Percentiles rank a stretch among this genome's conserved stretches.
Conservation (phyloP, 192 early-diverging fungal species). For the Gorgonomyces haynaldii region DNA sequence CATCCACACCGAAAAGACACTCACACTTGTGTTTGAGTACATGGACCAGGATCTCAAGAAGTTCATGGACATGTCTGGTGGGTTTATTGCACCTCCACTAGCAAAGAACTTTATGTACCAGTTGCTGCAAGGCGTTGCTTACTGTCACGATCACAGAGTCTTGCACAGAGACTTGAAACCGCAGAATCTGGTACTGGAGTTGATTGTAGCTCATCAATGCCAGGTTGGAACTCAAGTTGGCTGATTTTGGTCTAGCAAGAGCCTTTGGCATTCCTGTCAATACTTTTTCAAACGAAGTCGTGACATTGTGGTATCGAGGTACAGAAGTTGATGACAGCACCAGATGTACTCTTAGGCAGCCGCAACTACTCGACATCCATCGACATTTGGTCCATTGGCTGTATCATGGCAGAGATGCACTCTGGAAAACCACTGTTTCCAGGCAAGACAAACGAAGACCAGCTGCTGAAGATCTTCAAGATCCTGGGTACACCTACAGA, state of each 20-base stretch:
- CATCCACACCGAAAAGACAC: conserved; percentile 91
- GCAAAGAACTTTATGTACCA: conserved; percentile 90
- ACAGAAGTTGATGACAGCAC: too few relatives aligned
- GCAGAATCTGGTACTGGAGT: conserved; percentile 26
- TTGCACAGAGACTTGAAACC: conserved; percentile 74
- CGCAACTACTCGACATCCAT: conserved; percentile 90
- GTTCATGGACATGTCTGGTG: conserved; percentile 73
- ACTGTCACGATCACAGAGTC: conserved; percentile 92
- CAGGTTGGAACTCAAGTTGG: conserved; percentile 40
- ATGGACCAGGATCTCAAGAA: conserved; percentile 98
- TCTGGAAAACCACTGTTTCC: conserved; percentile 87
- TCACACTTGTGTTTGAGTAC: conserved; percentile 97
- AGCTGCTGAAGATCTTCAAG: conserved; percentile 87
- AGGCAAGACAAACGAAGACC: conserved; percentile 81
- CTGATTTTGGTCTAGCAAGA: conserved; percentile 91
- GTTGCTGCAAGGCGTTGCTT: conserved; percentile 90
- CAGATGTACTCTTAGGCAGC: conserved; percentile 90
- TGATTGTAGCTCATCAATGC: conserved; percentile 83
- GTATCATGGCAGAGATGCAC: conserved; percentile 84
- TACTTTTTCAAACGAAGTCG: conserved; percentile 96
- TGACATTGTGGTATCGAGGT: conserved; percentile 95
- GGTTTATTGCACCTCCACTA: neutral
- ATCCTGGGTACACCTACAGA: conserved; percentile 63
- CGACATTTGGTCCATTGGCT: conserved; percentile 96
- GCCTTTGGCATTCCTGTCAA: conserved; percentile 94